Base-by-base conservation (phyloP, 2,329 filamentous ascomycete genomes). In the Fusarium buxicola region DNA sequence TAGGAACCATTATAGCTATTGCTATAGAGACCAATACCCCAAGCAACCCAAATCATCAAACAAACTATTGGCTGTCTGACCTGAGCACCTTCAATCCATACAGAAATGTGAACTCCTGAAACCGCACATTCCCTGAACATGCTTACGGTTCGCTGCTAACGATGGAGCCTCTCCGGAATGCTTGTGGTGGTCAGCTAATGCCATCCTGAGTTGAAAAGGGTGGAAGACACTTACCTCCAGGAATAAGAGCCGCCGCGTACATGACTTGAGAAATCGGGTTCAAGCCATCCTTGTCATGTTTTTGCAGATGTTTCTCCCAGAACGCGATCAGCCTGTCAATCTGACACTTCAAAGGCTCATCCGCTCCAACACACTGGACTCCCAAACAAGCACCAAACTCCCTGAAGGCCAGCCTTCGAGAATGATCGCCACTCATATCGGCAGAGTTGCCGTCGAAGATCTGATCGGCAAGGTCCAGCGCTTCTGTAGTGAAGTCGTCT, bases 371-470 rank as follows among this genome's bases (percentile, higher is more conserved):
- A 12, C 68, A 72, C 46, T 78, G 81, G 13, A 83, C 73, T 1
- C 84, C 84, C 31, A 86, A 51, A 44, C 77, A 81, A 1, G 82
- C 79, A 1, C 84, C 83, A 63, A 86, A 84, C 63, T 86, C 84
- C 27, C 84, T 77, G 56, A 85, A 86, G 1, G 83, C 82, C 15
- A 85, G 72, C 39, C 81, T 75, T 9, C 59, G 62, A 7, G 63
- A 58, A 9, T 69, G 54, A 0, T 56, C 58, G 10, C 72, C 65
- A n/a, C 56, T 55, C 59, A 74, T 65, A 15, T 72, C 43, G 1
- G 63, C 48, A 4, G 60, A 58, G 15, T 60, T 27, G 1, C 48
- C 50, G n/a, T 46, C 49, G 8, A 78, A 55, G 3, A 70, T 53
- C 11, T 56, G 47, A 12, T 63, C 44, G 4, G 73, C 73, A 36